Conservation (phyloP, 495 filamentous ascomycete genomes). For the Xylaria sp. region DNA sequence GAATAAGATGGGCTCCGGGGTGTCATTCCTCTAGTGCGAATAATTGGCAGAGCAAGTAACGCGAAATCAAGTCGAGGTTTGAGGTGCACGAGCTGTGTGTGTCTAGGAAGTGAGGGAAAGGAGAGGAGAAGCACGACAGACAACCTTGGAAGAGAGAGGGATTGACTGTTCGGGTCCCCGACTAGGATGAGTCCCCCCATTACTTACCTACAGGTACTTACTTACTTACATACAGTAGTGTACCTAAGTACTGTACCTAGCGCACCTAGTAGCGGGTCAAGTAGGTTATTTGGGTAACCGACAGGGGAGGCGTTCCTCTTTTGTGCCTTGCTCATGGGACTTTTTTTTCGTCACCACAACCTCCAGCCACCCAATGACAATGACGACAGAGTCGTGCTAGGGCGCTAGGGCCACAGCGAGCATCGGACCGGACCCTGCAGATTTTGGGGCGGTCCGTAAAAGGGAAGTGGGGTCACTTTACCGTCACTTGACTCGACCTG, state of each 20-base stretch:
- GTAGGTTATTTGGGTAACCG: background rate
- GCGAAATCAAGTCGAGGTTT: background rate
- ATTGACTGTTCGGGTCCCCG: conserved; percentile 19
- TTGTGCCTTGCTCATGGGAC: conserved; percentile 22
- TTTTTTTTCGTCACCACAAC: conserved; percentile 20
- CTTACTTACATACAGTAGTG: too few species aligned
- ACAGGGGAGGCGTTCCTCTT: conserved; percentile 25
- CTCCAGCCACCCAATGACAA: conserved; percentile 28
- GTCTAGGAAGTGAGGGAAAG: background rate
- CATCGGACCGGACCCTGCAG: conserved; percentile 48
- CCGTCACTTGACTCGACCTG: conserved; percentile 9
- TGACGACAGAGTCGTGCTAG: conserved; percentile 31
- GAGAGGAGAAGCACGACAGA: conserved; percentile 14
- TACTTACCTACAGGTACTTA: conserved; percentile 1
- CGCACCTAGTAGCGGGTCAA: background rate
- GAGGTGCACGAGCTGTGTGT: conserved; percentile 14
- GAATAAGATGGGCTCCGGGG: conserved; percentile 21
- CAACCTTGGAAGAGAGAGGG: conserved; percentile 15
- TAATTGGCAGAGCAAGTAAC: background rate
- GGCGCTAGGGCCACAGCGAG: conserved; percentile 37
- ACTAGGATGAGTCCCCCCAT: conserved; percentile 9
- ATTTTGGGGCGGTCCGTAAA: conserved; percentile 10
- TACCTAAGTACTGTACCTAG: background rate
- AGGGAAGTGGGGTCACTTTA: conserved; percentile 21
- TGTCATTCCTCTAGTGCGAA: conserved; percentile 32